These are phyloP conservation scores for Erythrobasidium yunnanense DNA, from an alignment of 768 basidiomycete genomes.

Conservation along the genomic window DNA sequence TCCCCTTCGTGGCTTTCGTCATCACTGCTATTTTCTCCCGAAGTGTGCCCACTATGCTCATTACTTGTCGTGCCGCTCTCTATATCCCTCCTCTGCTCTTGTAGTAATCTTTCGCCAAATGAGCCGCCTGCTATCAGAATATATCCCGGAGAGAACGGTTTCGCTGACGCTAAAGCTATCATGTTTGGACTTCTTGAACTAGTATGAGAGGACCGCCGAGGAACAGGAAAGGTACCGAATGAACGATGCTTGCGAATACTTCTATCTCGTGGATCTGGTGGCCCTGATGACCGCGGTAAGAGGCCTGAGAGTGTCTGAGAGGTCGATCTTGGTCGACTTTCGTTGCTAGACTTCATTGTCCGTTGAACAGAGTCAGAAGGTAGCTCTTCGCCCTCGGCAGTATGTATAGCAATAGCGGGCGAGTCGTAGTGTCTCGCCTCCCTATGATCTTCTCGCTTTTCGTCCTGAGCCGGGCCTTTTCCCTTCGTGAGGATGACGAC, in stretches of 20 bases:
- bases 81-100: background rate
- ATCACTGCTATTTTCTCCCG: background rate
- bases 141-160: constrained; percentile 17
- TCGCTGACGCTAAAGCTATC: background rate
- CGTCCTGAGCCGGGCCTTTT: background rate
- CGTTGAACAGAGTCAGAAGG: background rate
- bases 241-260: background rate
- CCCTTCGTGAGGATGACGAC: constrained; percentile 18
- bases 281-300: background rate
- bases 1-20: background rate
- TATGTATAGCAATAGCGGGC: background rate
- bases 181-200: background rate
- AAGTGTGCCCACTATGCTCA: background rate
- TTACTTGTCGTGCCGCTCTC: background rate
- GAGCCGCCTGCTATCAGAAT: constrained; percentile 7
- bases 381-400: background rate
- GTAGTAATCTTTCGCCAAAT: background rate
- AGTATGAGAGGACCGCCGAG: background rate
- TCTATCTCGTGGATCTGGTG: background rate
- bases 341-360: background rate
- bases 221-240: background rate
- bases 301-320: too few species aligned
- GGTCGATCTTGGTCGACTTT: background rate
- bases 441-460: too few species aligned
- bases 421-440: background rate